A percentile compares a stretch with the other conserved stretches of the same genome.
phyloP scores from a whole-genome alignment of 306 rosid genomes.

The Pueraria montana region DNA sequence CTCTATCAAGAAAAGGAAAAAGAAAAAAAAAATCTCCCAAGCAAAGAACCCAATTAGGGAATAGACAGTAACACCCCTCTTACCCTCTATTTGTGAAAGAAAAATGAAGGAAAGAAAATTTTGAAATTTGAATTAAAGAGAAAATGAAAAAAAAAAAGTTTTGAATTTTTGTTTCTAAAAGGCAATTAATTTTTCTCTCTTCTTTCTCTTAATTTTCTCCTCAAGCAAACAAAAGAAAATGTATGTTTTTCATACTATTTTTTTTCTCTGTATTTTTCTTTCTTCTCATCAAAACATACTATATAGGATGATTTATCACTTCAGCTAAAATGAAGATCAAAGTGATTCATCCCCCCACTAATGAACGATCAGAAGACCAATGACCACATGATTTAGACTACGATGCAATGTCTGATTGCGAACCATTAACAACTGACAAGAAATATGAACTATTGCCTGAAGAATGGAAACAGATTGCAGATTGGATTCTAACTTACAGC shows the following conservation, averaged over 20 bases:
- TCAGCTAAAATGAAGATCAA: constrained; percentile 9
- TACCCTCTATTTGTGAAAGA: background rate
- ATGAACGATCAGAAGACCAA: background rate
- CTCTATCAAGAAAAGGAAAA: background rate
- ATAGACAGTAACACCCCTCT: background rate
- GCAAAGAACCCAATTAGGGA: constrained; percentile 9
- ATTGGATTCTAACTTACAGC: constrained; percentile 16
- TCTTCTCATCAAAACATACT: background rate
- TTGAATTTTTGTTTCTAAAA: too few relatives aligned
- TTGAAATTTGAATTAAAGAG: background rate
- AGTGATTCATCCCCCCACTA: background rate
- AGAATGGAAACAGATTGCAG: constrained; percentile 2
- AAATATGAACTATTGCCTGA: constrained; percentile 14
- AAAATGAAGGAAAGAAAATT: background rate
- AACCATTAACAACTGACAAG: constrained; percentile 2
- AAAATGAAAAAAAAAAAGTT: background rate
- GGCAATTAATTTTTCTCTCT: too few relatives aligned
- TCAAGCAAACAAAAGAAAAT: background rate
- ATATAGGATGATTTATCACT: background rate
- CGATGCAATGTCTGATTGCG: background rate
- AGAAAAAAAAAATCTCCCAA: background rate
- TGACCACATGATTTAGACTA: background rate
- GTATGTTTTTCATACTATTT: background rate
- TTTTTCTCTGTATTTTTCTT: too few relatives aligned
- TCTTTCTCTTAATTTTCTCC: background rate